Percentiles rank a stretch among this genome's conserved stretches.
Evolutionary conservation across 805 yeast genomes (phyloP).

Genomic region (Hanseniaspora lachancei): DNA sequence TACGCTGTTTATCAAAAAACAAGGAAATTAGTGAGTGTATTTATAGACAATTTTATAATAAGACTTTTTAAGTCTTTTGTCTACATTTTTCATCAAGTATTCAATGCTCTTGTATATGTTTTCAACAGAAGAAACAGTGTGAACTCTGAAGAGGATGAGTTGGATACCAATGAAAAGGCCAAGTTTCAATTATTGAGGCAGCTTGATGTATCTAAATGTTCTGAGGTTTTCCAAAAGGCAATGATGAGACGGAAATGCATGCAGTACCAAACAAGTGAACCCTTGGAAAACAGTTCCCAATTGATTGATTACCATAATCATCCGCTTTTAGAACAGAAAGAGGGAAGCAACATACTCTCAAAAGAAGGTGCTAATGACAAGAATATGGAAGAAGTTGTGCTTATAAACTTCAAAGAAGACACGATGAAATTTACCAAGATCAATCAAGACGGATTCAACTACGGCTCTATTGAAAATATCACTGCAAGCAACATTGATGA

Average conservation of each 20-base stretch:
- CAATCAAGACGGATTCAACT: slow-evolving; percentile 1
- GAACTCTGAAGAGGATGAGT: slow-evolving; percentile 7
- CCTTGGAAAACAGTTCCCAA: background rate
- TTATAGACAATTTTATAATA: background rate
- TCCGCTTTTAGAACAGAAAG: background rate
- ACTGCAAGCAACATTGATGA: background rate
- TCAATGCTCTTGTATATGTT: background rate
- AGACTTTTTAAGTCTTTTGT: background rate
- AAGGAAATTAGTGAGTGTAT: background rate
- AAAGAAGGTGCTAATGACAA: background rate
- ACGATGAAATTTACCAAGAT: slow-evolving; percentile 3
- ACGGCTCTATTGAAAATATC: background rate
- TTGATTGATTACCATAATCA: background rate
- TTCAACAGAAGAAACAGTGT: background rate
- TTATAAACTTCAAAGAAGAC: slow-evolving; percentile 9
- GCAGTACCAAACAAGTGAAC: slow-evolving; percentile 4
- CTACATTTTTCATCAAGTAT: background rate
- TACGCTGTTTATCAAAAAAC: background rate
- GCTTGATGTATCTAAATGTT: slow-evolving; percentile 1
- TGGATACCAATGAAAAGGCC: background rate
- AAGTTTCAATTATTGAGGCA: background rate
- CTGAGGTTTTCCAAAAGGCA: slow-evolving; percentile 1
- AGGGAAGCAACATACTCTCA: background rate
- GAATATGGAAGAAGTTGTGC: slow-evolving; percentile 6
- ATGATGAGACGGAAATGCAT: slow-evolving; percentile 2